These are phyloP conservation scores for Neospora caninum DNA, from an alignment of 169 alveolate genomes.

Conservation along the genomic window DNA sequence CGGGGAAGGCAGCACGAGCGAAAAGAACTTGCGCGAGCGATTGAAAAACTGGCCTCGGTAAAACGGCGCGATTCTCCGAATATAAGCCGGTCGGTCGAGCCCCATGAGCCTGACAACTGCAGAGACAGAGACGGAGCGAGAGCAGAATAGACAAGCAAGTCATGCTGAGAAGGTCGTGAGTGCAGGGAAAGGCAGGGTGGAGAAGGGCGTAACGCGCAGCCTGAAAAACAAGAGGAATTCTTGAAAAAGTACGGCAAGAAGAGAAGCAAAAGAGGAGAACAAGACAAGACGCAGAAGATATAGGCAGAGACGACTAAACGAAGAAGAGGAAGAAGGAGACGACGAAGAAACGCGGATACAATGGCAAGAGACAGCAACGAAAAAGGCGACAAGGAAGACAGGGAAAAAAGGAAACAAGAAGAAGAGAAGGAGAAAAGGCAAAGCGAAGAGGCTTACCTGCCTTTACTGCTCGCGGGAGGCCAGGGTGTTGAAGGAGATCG, in stretches of 20 bases:
- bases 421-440: neutral
- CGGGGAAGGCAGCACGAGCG: constrained; percentile 12
- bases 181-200: neutral
- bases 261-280: neutral
- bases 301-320: neutral
- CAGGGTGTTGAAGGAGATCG: neutral
- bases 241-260: neutral
- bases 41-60: constrained; percentile 21
- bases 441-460: neutral
- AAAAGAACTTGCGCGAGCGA: constrained; percentile 23
- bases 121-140: neutral
- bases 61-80: constrained; percentile 48
- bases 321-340: neutral
- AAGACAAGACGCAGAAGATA: neutral
- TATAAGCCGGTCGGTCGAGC: constrained; percentile 54
- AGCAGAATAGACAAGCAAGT: neutral
- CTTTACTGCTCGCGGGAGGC: neutral
- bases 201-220: neutral
- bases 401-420: too few species aligned
- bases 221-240: neutral
- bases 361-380: too few species aligned
- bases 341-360: too few species aligned
- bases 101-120: constrained; percentile 39
- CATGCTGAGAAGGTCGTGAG: too few species aligned
- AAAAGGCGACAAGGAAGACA: too few species aligned